These are phyloP conservation scores for Nicotiana otophora DNA, from an alignment of 257 asterid species.

Conservation along the genomic window DNA sequence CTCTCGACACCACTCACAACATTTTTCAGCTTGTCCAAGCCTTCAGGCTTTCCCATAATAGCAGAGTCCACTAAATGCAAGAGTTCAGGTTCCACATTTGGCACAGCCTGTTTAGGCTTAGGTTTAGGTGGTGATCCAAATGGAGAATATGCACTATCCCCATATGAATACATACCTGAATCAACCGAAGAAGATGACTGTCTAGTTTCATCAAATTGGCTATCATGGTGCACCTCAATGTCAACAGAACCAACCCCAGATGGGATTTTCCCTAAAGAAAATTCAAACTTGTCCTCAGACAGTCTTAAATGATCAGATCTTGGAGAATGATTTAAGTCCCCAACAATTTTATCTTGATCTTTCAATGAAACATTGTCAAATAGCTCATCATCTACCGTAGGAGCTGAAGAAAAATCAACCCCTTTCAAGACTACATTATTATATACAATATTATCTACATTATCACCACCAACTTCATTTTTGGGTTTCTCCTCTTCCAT, in stretches of 20 bases:
- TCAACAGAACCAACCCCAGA: slow-evolving; percentile 40
- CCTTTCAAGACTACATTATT: slow-evolving; percentile 37
- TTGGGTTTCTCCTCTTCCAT: slow-evolving; percentile 72
- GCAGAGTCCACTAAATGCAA: slow-evolving; percentile 99
- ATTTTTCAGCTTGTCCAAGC: slow-evolving; percentile 78
- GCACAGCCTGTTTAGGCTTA: slow-evolving; percentile 48
- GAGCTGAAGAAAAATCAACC: slow-evolving; percentile 31
- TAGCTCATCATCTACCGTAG: slow-evolving; percentile 40
- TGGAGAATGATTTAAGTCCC: slow-evolving; percentile 26
- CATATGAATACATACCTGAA: slow-evolving; percentile 45
- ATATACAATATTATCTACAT: slow-evolving; percentile 26
- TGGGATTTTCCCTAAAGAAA: slow-evolving; percentile 41
- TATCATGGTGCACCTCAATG: slow-evolving; percentile 38
- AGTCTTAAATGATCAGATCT: slow-evolving; percentile 43
- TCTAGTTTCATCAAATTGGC: slow-evolving; percentile 28
- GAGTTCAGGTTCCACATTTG: slow-evolving; percentile 90
- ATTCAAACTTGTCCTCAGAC: slow-evolving; percentile 58
- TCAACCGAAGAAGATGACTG: slow-evolving; percentile 59
- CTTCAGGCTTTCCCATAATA: slow-evolving; percentile 95
- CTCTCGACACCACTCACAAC: slow-evolving; percentile 80
- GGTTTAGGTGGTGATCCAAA: slow-evolving; percentile 66
- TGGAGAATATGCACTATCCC: slow-evolving; percentile 51
- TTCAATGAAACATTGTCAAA: slow-evolving; percentile 73
- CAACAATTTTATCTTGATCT: slow-evolving; percentile 49
- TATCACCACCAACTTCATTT: slow-evolving; percentile 14